phyloP scores from a whole-genome alignment of 2,329 filamentous ascomycete genomes.

The Aureobasidium sp. region DNA sequence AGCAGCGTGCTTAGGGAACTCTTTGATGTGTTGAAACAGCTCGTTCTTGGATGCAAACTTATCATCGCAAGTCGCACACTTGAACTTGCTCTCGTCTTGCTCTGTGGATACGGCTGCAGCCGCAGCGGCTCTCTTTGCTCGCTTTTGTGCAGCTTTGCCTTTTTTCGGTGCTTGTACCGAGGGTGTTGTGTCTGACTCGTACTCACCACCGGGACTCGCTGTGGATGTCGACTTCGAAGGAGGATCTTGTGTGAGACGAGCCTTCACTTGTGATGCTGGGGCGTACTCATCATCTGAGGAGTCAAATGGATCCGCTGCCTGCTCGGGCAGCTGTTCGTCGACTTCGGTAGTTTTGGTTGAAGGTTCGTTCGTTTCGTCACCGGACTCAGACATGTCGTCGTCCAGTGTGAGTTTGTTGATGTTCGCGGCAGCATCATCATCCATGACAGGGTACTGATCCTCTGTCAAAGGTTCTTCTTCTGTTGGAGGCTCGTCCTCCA shows the following conservation, averaged over 20 bases:
- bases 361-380: neutral
- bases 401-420: constrained; percentile 27
- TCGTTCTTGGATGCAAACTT: constrained; percentile 79
- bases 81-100: constrained; percentile 54
- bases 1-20: constrained; percentile 67
- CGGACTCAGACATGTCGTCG: constrained; percentile 24
- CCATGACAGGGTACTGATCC: constrained; percentile 7
- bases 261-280: constrained; percentile 44
- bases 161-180: constrained; percentile 34
- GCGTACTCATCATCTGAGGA: constrained; percentile 46
- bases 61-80: constrained; percentile 82
- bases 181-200: constrained; percentile 28
- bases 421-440: constrained; percentile 23
- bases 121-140: constrained; percentile 49
- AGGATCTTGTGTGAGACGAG: constrained; percentile 33
- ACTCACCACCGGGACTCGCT: constrained; percentile 25
- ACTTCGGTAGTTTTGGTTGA: neutral
- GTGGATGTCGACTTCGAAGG: neutral
- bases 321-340: neutral
- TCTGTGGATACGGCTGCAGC: constrained; percentile 43
- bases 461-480: neutral
- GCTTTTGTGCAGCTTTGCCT: constrained; percentile 55
- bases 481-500: constrained; percentile 28
- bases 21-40: constrained; percentile 78
- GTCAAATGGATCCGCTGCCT: constrained; percentile 6